Conservation (phyloP, 177 flowering plant species). For the Vitis hybrid region DNA sequence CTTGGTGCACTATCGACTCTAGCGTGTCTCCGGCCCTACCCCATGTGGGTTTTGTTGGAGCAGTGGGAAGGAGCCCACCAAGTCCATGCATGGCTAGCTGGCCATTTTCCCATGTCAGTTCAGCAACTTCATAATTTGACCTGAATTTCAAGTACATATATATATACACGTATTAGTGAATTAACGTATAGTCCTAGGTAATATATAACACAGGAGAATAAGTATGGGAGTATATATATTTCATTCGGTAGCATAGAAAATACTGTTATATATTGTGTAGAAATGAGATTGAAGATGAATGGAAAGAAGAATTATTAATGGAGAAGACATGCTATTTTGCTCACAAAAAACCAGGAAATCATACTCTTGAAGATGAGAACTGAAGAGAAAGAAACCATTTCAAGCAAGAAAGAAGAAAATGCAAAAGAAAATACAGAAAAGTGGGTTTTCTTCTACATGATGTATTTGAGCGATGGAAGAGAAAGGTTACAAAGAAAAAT, state of each 20-base stretch:
- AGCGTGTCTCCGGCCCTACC: slow-evolving; percentile 34
- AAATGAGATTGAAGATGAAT: too few relatives aligned
- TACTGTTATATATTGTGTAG: too few relatives aligned
- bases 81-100: slow-evolving; percentile 48
- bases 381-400: background rate
- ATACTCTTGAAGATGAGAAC: too few relatives aligned
- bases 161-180: too few relatives aligned
- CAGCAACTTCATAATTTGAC: slow-evolving; percentile 37
- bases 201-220: background rate
- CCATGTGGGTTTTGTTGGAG: slow-evolving; percentile 18
- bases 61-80: slow-evolving; percentile 14
- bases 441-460: too few relatives aligned
- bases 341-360: background rate
- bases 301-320: too few relatives aligned
- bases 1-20: slow-evolving; percentile 58
- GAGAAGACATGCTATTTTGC: too few relatives aligned
- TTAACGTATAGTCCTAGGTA: background rate
- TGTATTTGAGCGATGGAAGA: too few relatives aligned
- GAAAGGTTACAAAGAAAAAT: too few relatives aligned
- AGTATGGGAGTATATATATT: too few relatives aligned
- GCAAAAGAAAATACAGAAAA: too few relatives aligned
- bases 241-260: too few relatives aligned
- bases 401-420: background rate
- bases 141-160: slow-evolving; percentile 17
- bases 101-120: slow-evolving; percentile 59